Conservation (phyloP, 176 grass and related monocot species). For the Aegilops speltoides region DNA sequence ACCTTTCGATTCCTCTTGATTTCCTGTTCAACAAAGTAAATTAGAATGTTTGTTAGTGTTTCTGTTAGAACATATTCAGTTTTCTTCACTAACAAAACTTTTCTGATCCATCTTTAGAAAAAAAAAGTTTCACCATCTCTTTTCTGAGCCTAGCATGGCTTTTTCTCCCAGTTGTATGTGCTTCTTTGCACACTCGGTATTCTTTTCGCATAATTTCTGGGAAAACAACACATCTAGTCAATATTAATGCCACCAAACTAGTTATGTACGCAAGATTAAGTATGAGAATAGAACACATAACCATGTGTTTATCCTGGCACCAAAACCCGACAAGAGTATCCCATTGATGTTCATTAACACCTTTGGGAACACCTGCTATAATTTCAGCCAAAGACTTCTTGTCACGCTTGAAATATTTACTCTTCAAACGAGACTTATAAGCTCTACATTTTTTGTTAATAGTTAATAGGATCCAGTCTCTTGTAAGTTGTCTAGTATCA, state of each 20-base stretch:
- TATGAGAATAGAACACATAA: not conserved
- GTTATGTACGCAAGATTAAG: not conserved
- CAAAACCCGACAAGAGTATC: not conserved
- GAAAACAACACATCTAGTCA: not conserved
- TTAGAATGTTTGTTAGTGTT: not conserved
- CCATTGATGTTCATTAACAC: conserved; percentile 1
- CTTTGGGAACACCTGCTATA: not conserved
- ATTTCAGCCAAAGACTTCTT: not conserved
- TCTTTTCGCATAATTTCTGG: not conserved
- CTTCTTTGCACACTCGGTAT: not conserved
- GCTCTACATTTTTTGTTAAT: not conserved
- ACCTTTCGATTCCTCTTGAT: not conserved
- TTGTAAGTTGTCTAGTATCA: not conserved
- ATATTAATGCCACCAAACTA: too few species aligned
- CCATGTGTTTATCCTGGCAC: not conserved
- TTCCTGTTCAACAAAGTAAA: not conserved
- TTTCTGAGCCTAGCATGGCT: not conserved
- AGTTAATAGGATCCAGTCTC: not conserved
- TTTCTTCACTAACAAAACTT: not conserved
- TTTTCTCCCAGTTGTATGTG: not conserved
- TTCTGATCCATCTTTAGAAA: not conserved
- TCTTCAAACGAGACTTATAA: not conserved
- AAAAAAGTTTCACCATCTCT: not conserved
- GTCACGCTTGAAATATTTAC: not conserved
- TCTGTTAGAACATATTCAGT: not conserved